Evolutionary conservation across 2,329 filamentous ascomycete genomes (phyloP), one percentile per base, ranked within the genome.

Genomic region (Pyricularia grisea): DNA sequence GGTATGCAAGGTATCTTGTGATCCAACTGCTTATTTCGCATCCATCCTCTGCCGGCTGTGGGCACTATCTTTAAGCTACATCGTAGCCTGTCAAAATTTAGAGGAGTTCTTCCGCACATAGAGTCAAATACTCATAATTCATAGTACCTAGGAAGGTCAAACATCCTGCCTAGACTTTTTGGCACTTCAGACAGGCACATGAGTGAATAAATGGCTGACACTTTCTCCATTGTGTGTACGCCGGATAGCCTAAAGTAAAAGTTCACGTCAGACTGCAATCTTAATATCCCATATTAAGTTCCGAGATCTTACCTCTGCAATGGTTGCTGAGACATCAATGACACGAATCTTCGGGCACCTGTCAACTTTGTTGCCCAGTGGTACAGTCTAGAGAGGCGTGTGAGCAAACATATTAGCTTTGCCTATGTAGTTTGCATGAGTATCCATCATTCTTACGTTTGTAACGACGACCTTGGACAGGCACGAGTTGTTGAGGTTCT

Each of bases 291-390:
- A 2, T 10, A 3, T n/a, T n/a, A 50, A 30, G 23, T 55, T 55
- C 20, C 42, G 66, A 68, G 68, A 68, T 63, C 67, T 64, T 30
- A 68, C 67, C 79, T 85, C 89, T n/a, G 88, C 89, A 70, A 92
- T 82, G 50, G 93, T 97, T 61, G 92, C 91, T 75, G 91, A 93
- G 74, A 97, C 92, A 79, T 97, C 94, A 77, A 97, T 97, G 69
- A 94, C 94, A 79, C 93, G 90, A 72, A 97, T 87, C 79, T 92
- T 90, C 70, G 88, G 85, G 80, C 94, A 96, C 61, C 76, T 74
- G 68, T 89, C 87, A 76, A 90, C 89, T 85, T 94, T 93, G 78
- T 92, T 90, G 72, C 88, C 86, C 71, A 93, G 86, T 0, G 91
- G 91, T 14, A 94, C 91, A 1, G 92, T 97, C 81, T 68, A 30